Evolutionary conservation across 23 red algal genomes (phyloP), one percentile per base, ranked within the genome.

Genomic region (Gracilaria caudata): DNA sequence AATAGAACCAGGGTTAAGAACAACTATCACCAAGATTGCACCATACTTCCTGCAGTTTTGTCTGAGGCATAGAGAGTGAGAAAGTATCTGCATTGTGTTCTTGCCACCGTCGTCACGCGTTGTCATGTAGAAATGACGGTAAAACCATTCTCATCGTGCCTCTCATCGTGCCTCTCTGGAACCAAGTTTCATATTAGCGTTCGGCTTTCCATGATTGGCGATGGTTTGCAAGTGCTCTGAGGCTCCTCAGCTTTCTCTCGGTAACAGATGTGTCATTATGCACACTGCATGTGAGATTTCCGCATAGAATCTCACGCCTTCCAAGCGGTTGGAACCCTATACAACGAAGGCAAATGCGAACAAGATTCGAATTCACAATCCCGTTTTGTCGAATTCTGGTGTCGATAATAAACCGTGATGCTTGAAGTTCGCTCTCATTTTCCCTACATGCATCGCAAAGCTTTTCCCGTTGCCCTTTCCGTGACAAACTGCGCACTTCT

Each of bases 401-500:
- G 14, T 61, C 55, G 16, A 89, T 39, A 47, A 89, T 38, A 64
- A 78, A 89, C 43, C 72, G 51, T 20, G 85, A 89, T 41, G 85
- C 85, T 45, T 89, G 85, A 24, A 78, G 19, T 39, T 13, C 85
- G 19, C 37, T 55, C 21, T 44, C 57, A 64, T 40, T 66, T 49
- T 44, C 47, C 7, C 56, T 60, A 41, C 85, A 89, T 24, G 4
- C 28, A 21, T 78, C 41, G 85, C 85, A 89, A 37, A 89, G 26
- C 28, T 66, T 34, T 78, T 68, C 36, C 72, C 46, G 24, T 58
- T 44, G 36, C 71, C 55, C 57, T 79, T 78, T 49, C 72, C 56
- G 17, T 79, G 71, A 57, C 85, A 89, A 16, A 89, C 51, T 56
- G 41, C 34, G 34, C 85, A 89, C 56, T 60, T 79, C 28, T 78